Evolutionary conservation across 306 rosid species (phyloP).

Genomic region (Gastrolobium bilobum): DNA sequence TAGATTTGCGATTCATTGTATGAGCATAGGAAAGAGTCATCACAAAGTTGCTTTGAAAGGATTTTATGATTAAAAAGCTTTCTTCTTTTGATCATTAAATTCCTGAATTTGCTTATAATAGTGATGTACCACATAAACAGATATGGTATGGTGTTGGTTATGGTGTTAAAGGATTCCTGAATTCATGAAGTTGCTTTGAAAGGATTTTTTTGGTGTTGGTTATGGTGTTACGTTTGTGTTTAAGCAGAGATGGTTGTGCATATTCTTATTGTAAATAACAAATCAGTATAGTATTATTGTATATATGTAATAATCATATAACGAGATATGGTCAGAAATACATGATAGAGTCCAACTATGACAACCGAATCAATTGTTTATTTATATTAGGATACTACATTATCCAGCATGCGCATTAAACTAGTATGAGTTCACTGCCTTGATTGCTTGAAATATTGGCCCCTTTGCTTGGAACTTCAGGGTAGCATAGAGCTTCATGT

Average conservation of each 20-base stretch:
- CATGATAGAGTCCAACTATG: no score
- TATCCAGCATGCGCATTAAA: not conserved
- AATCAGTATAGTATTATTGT: not conserved
- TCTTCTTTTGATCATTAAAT: not conserved
- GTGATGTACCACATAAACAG: constrained; percentile 2
- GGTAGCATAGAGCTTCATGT: constrained; percentile 70
- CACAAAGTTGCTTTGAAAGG: constrained; percentile 22
- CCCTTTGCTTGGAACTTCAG: constrained; percentile 78
- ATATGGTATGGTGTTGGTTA: no score
- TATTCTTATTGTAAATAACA: not conserved
- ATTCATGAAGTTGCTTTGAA: no score
- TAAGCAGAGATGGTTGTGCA: not conserved
- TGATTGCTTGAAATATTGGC: constrained; percentile 80
- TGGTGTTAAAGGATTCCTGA: no score
- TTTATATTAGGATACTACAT: no score
- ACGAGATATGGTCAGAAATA: not conserved
- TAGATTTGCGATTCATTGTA: not conserved
- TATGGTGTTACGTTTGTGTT: not conserved
- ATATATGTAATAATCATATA: not conserved
- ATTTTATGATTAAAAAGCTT: not conserved
- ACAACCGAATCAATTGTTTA: no score
- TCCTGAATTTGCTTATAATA: not conserved
- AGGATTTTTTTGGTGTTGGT: not conserved
- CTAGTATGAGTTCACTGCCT: constrained; percentile 51
- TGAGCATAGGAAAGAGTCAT: not conserved